Evolutionary conservation across 2,329 filamentous ascomycete genomes (phyloP), one percentile per base, ranked within the genome.

Genomic region (Talaromyces sp.): DNA sequence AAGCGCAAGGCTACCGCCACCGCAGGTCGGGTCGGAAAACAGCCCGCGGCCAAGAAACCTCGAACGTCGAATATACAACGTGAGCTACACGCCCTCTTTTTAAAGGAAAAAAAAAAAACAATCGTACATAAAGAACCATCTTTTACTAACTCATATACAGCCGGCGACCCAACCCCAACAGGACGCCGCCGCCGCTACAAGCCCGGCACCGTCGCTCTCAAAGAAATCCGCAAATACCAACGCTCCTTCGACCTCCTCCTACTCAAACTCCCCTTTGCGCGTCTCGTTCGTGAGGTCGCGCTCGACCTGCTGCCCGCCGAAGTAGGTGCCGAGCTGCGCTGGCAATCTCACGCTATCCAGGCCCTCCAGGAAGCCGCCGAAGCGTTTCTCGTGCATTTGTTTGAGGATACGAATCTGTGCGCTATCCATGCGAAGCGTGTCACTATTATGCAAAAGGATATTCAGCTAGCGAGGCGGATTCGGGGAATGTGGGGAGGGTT

Each of bases 381-480:
- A 80, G 94, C 94, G 5, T 98, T 96, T 78, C 84, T 98, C 68
- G 90, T 98, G 63, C 93, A 96, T 73, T 82, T 98, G n/a, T 97
- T 98, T 73, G 93, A 97, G 75, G 92, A 96, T 78, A 91, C 91
- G 67, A 97, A 98, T 79, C 85, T 98, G 50, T 97, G 94, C 79
- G 95, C 94, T 65, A 93, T 98, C 69, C 94, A 98, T 78, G 95
- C 94, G 65, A 97, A 96, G 81, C 85, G 94, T 74, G 92, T 98
- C 59, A 98, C 94, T 44, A 96, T 97, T 70, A 94, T 96, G 91
- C 92, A 95, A 78, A 96, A 96, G 80, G 95, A 98, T 77, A 96
- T 99, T 70, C 94, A 97, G 79, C 85, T 98, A 64, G 94, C 94
- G 23, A 82, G 90, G 70, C 81, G 90, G 67, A 92, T 94, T 78